Base-by-base conservation (phyloP, 257 asterid species). In the Marsdenia floribunda region DNA sequence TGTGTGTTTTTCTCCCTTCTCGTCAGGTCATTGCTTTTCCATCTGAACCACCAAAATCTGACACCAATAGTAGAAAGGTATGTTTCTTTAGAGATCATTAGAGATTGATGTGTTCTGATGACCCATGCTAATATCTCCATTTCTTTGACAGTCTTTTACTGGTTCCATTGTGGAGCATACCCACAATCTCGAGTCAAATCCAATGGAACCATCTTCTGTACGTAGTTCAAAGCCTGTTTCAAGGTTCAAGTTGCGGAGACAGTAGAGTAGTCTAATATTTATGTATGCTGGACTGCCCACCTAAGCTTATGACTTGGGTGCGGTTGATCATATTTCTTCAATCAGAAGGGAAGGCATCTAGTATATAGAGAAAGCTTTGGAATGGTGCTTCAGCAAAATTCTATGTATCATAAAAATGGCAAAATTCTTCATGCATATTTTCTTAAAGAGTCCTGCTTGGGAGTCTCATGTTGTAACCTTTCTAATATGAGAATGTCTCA, bases 201-300 rank as follows among this genome's bases (percentile, higher is more conserved):
- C 82, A 8, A 80, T 60, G 1, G 89, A 73, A 74, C 82, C 66
- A 73, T 61, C 82, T 24, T 84, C 80, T 74, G 70, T 77, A 42
- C 86, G 63, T 63, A 74, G 84, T 81, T 81, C 92, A 38, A 94
- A 83, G 86, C 97, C 93, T 0, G 89, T 92, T 70, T 94, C 98
- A 33, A 90, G 95, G 82, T 92, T 92, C 84, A 94, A 80, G 88
- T 86, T 85, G 90, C 74, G 64, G 50, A 65, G 70, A 65, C 50
- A 38, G 70, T 65, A 64, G 49, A 29, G 18, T 38, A 37, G 24
- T 35, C 50, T 64, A 8, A 65, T 18, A 18, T 63, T 24, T 24
- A 26, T 4, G 16, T 7, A 58, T 58, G 65, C 29, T 57, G 22
- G 3, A 19, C 35, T 6, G 11, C 29, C 6, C 29, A 16, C 57